Evolutionary conservation across 2,329 filamentous ascomycete genomes (phyloP).

Genomic region (Phaeomoniella chlamydospora): DNA sequence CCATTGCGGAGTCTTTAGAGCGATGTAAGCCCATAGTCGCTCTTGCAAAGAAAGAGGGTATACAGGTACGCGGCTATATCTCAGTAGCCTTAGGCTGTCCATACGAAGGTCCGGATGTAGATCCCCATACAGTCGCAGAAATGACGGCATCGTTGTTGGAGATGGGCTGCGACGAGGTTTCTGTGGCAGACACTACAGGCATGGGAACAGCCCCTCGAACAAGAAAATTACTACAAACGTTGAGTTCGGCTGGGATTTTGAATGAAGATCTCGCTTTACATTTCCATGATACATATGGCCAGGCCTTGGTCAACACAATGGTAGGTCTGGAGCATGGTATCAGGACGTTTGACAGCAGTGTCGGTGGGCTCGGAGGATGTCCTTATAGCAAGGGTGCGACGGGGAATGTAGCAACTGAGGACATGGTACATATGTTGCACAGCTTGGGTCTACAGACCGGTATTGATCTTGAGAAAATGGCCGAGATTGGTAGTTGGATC

Average conservation of each 20-base stretch:
- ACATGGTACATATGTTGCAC: conserved; percentile 46
- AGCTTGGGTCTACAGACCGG: conserved; percentile 47
- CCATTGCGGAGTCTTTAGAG: conserved; percentile 45
- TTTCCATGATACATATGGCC: conserved; percentile 54
- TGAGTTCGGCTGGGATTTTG: conserved; percentile 45
- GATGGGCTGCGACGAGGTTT: conserved; percentile 52
- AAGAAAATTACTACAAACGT: conserved; percentile 39
- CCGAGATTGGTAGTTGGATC: conserved; percentile 42
- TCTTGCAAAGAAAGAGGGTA: conserved; percentile 37
- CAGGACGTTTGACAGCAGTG: conserved; percentile 48
- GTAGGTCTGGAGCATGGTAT: conserved; percentile 49
- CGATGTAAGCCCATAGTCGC: conserved; percentile 44
- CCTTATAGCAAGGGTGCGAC: conserved; percentile 52
- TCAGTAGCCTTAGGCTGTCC: conserved; percentile 51
- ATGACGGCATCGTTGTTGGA: conserved; percentile 46
- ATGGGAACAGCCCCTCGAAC: conserved; percentile 53
- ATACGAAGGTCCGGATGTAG: conserved; percentile 48
- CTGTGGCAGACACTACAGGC: conserved; percentile 51
- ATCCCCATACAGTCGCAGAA: conserved; percentile 45
- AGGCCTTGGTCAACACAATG: conserved; percentile 48
- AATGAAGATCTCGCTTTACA: conserved; percentile 47
- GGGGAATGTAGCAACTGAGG: conserved; percentile 51
- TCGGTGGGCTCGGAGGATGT: conserved; percentile 49
- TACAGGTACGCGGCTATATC: conserved; percentile 50
- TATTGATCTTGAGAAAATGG: conserved; percentile 39